Conservation (phyloP, 345 rosid genomes). For the Psidium guajava region DNA sequence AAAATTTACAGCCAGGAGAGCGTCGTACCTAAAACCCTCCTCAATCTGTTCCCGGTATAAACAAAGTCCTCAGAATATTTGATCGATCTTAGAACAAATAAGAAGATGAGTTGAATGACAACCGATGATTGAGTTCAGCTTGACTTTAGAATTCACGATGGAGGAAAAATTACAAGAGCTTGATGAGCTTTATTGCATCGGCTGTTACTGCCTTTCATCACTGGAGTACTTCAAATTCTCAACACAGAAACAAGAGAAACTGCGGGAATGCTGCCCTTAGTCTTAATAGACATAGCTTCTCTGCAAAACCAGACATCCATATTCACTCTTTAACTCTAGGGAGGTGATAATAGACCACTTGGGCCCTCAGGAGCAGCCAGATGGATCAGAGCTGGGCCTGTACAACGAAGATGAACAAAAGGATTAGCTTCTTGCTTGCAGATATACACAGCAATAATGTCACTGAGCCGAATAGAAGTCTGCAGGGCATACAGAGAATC, state of each 20-base stretch:
- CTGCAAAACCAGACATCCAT: background rate
- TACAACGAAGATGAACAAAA: background rate
- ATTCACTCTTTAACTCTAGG: background rate
- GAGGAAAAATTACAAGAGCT: background rate
- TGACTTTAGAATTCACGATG: background rate
- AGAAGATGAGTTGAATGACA: background rate
- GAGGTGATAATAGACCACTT: background rate
- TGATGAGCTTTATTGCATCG: background rate
- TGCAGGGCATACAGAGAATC: constrained; percentile 22
- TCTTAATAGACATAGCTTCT: background rate
- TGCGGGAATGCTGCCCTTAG: background rate
- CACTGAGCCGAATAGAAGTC: background rate
- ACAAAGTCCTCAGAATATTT: background rate
- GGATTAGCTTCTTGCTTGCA: background rate
- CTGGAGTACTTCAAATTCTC: background rate
- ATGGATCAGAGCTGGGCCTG: constrained; percentile 12
- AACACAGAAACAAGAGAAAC: background rate
- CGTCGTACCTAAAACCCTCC: too few species aligned
- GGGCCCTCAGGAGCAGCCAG: background rate
- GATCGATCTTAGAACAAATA: background rate
- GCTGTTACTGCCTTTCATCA: background rate
- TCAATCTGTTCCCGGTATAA: too few species aligned
- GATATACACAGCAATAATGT: background rate
- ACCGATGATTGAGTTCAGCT: background rate
- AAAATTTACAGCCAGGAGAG: too few species aligned